Evolutionary conservation across 2,329 filamentous ascomycete species (phyloP), one percentile per base, ranked within the genome.

Genomic region (Exophiala lecanii-corni): DNA sequence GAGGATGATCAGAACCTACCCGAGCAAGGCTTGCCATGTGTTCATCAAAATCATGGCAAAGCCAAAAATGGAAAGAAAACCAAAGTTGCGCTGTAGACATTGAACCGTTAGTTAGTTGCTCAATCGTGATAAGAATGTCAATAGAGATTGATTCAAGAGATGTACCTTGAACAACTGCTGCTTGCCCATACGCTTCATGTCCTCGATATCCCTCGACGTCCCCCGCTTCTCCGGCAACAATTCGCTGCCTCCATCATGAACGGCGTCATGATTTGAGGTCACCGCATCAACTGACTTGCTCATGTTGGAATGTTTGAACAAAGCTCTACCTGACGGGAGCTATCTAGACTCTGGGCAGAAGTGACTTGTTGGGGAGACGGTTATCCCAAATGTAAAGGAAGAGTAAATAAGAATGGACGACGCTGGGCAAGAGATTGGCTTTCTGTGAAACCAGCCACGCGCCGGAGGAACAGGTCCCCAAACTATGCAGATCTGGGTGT

Each of bases 41-140:
- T n/a, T 35, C 33, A 35, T 35, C 7, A 35, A 9, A n/a, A 35
- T 35, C 39, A 65, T 68, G 9, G 60, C 63, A 46, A 71, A 71
- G 15, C 67, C 68, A 13, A 71, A 55, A 34, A 71, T 70, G 1
- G 68, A 68, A 20, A 69, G 54, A 42, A 68, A 69, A 19, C 61
- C 59, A 55, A 71, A 72, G 40, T 69, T 69, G 51, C 68, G 58
- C 68, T 71, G 39, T 23, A 37, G n/a, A 37, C 36, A n/a, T 15
- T 43, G 16, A 40, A 37, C 65, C 64, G 70, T 10, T 57, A 62
- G 13, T 65, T 64, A 6, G 6, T n/a, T n/a, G n/a, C n/a, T n/a
- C n/a, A n/a, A n/a, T n/a, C n/a, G n/a, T n/a, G n/a, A n/a, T n/a
- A n/a, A n/a, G n/a, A n/a, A n/a, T n/a, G n/a, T n/a, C n/a, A n/a